A percentile compares a stretch with the other conserved stretches of the same genome.
phyloP scores from a whole-genome alignment of 2,329 filamentous ascomycete genomes.

The Dothiorella sarmentorum region DNA sequence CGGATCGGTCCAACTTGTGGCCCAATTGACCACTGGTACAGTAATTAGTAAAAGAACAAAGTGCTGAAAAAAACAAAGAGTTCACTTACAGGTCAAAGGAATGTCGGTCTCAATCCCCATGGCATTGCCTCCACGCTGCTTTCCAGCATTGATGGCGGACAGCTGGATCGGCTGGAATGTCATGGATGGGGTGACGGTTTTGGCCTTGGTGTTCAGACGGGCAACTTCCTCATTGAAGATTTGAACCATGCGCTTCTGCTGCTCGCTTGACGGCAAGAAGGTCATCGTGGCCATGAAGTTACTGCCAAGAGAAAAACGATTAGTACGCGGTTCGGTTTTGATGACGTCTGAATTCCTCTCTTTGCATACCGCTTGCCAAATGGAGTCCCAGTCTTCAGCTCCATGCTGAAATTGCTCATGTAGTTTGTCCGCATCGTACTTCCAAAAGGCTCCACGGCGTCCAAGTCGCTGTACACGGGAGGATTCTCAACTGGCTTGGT shows the following conservation, averaged over 20 bases:
- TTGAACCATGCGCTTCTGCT: background rate
- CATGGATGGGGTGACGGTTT: background rate
- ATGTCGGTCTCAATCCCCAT: background rate
- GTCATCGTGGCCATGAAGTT: background rate
- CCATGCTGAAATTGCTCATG: conserved; percentile 26
- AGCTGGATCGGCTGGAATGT: background rate
- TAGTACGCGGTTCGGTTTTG: background rate
- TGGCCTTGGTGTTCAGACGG: background rate
- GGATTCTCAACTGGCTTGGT: conserved; percentile 26
- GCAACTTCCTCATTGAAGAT: conserved; percentile 1
- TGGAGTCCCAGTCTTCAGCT: conserved; percentile 18
- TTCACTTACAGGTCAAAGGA: background rate
- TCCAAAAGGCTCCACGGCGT: conserved; percentile 24
- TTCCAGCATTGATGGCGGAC: background rate
- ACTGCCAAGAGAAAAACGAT: conserved; percentile 1
- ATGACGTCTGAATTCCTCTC: background rate
- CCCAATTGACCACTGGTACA: background rate
- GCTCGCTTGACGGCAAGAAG: background rate
- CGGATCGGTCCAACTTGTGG: background rate
- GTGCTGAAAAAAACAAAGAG: background rate
- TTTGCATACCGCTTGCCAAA: conserved; percentile 18
- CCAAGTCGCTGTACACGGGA: conserved; percentile 24
- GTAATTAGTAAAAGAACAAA: background rate
- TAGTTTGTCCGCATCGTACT: conserved; percentile 25
- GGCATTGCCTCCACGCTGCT: background rate